A percentile compares a stretch with the other conserved stretches of the same genome.
These are phyloP conservation scores for Ceriops tagal DNA, from an alignment of 345 rosid genomes.

Conservation along the genomic window DNA sequence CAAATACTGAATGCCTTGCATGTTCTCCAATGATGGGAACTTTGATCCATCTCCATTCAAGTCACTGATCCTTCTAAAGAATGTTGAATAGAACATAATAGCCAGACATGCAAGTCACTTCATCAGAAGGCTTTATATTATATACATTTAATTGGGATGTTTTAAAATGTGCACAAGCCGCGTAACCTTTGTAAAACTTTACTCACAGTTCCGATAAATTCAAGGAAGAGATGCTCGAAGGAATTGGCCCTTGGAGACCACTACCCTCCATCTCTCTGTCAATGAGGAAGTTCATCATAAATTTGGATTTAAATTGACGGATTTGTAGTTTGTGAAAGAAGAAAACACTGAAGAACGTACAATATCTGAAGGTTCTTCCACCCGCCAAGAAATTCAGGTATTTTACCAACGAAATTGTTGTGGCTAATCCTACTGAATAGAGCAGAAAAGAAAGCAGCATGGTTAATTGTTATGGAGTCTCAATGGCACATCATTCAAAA, in stretches of 20 bases:
- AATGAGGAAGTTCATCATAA: neutral
- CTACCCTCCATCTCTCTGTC: constrained; percentile 18
- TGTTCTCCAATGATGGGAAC: neutral
- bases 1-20: neutral
- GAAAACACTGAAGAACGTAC: neutral
- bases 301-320: too few relatives aligned
- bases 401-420: constrained; percentile 14
- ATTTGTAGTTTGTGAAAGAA: neutral
- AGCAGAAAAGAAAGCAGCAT: constrained; percentile 6
- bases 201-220: constrained; percentile 14
- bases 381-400: constrained; percentile 9
- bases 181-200: neutral
- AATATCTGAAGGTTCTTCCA: constrained; percentile 7
- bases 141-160: neutral
- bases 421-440: constrained; percentile 19
- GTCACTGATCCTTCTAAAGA: constrained; percentile 16
- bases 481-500: neutral
- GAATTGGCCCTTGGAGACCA: constrained; percentile 24
- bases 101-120: too few relatives aligned
- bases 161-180: neutral
- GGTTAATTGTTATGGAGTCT: neutral
- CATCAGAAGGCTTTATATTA: too few relatives aligned
- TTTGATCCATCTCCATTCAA: constrained; percentile 11
- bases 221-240: constrained; percentile 6
- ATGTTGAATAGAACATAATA: neutral